These are phyloP conservation scores for Fusarium euwallaceae DNA, from an alignment of 2,329 filamentous ascomycete species.

Conservation along the genomic window DNA sequence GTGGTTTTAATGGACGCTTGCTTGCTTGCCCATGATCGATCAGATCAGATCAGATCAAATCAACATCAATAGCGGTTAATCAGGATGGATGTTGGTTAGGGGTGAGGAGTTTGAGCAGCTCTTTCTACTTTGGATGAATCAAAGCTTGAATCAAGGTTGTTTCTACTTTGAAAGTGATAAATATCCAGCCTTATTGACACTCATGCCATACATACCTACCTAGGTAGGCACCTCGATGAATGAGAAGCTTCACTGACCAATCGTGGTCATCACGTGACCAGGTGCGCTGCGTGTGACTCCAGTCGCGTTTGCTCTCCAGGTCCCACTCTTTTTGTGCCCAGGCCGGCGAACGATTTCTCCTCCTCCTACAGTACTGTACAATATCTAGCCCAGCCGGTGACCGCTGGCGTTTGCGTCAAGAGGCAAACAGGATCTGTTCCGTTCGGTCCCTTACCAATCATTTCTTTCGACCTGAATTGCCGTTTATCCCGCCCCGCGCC, in stretches of 20 bases:
- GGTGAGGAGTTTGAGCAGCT: neutral
- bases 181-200: neutral
- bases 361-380: constrained; percentile 42
- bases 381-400: constrained; percentile 26
- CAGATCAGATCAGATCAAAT: neutral
- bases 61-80: constrained; percentile 11
- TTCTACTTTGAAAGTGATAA: too few relatives aligned
- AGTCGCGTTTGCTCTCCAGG: constrained; percentile 28
- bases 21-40: constrained; percentile 10
- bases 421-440: constrained; percentile 38
- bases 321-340: constrained; percentile 39
- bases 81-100: neutral
- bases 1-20: constrained; percentile 26
- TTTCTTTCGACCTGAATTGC: constrained; percentile 17
- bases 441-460: constrained; percentile 27
- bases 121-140: neutral
- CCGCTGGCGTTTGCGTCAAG: constrained; percentile 36
- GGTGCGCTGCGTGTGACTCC: neutral
- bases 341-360: constrained; percentile 30
- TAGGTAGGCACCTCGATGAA: neutral
- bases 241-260: neutral
- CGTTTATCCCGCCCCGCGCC: constrained; percentile 17
- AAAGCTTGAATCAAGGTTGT: neutral
- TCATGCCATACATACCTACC: neutral
- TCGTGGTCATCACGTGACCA: constrained; percentile 21